A percentile compares a stretch with the other conserved stretches of the same genome.
Conservation (phyloP, 345 rosid genomes). For the Hibiscus syriacus region DNA sequence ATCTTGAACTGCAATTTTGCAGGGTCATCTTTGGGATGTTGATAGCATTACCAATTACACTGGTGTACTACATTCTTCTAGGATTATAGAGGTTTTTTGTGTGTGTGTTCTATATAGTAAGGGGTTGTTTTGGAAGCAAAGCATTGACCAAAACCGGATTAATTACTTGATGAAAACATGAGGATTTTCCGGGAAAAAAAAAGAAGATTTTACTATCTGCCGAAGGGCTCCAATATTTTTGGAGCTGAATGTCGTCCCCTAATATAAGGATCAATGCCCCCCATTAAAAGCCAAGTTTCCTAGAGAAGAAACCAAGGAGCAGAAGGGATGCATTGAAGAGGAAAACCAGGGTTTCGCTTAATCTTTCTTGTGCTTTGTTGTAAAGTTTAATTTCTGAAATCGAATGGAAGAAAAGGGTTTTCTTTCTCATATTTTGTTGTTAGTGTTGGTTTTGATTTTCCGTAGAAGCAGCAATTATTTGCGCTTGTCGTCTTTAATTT, state of each 20-base stretch:
- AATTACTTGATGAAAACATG: neutral
- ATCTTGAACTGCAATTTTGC: constrained; percentile 18
- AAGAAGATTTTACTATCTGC: constrained; percentile 15
- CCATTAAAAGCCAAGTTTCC: constrained; percentile 34
- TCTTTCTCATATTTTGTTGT: too few relatives aligned
- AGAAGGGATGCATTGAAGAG: too few relatives aligned
- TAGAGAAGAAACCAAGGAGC: constrained; percentile 3
- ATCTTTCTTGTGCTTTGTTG: constrained; percentile 8
- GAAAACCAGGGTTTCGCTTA: constrained; percentile 18
- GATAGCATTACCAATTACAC: too few relatives aligned
- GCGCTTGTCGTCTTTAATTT: too few relatives aligned
- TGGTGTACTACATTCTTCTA: too few relatives aligned
- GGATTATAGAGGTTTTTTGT: constrained; percentile 51
- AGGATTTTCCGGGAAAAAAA: constrained; percentile 13
- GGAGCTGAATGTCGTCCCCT: constrained; percentile 30
- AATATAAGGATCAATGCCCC: constrained; percentile 38
- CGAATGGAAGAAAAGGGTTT: too few relatives aligned
- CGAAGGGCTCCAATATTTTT: constrained; percentile 30
- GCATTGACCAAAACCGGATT: constrained; percentile 5
- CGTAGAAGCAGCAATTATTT: too few relatives aligned
- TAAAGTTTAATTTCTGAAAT: constrained; percentile 17
- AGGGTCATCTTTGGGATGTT: too few relatives aligned
- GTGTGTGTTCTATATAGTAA: neutral
- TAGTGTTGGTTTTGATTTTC: too few relatives aligned
- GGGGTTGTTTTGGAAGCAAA: neutral